Evolutionary conservation across 495 filamentous ascomycete genomes (phyloP), one percentile per base, ranked within the genome.

Genomic region (Cercophora scortea): DNA sequence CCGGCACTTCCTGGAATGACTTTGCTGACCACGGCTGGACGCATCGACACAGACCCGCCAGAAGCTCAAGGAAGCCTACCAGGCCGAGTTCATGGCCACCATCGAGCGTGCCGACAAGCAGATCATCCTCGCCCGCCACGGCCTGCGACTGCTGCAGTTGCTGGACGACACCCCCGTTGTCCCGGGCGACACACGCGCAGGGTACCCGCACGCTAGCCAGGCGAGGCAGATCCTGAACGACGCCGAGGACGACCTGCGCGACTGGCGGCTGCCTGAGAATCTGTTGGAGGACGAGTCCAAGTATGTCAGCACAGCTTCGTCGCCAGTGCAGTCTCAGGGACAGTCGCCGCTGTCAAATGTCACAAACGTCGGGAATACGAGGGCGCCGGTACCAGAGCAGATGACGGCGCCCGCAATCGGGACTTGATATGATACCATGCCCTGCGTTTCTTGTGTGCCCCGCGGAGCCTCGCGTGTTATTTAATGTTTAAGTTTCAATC

Each of bases 91-190:
- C 53, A 81, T 86, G 9, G 91, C 89, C 35, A 85, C 88, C 11
- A 90, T 97, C 59, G 93, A 97, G 72, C 87, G 92, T 42, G 89
- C 89, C 10, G 93, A 97, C 71, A 97, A 97, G 74, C 92, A 96
- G 69, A 86, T 87, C 55, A 86, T 98, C 51, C 81, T 98, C 17
- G 94, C 94, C 33, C 83, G 83, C 42, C 90, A 98, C 61, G 90
- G 88, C 12, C 85, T 89, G 35, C 82, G 89, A 32, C 77, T 98
- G 43, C 72, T 98, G 16, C 83, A 89, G 52, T 83, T 90, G 46
- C 78, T 98, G n/a, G 93, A 98, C 63, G 92, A 96, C 67, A 85
- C 83, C 0, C 87, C 93, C 3, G 81, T 96, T 15, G 85, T 95
- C 2, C 93, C 93, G 2, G 93, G 93, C 35, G 88, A 96, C 64